Base-by-base conservation (phyloP, 768 basidiomycete genomes). In the Cyathus striatus region DNA sequence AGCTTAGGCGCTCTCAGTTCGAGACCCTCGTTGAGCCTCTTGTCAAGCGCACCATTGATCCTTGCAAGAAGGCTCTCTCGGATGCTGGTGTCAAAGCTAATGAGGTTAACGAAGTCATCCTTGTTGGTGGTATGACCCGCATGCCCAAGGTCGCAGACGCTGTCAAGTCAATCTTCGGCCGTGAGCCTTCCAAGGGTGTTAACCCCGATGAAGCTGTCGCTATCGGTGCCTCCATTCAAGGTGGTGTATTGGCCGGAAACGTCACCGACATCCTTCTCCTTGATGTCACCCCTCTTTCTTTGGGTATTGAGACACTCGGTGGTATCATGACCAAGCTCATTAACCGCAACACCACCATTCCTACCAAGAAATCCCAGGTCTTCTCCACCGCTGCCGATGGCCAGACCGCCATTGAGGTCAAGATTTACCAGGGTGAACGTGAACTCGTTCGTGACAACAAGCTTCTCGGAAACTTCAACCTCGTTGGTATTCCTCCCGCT, bases 281-380 rank as follows among this genome's bases (percentile, higher is more conserved):
- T 25, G 93, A 95, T 52, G 93, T 95, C 33, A 95, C 92, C n/a
- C 93, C 92, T 23, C 77, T 98, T 1, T 99, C 95, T 1, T 88
- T 99, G 51, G 81, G 81, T 71, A 92, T 92, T 42, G 93, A 96
- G 70, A 98, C 95, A 9, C 90, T 97, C 49, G 94, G 96, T 52
- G 96, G 96, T 59, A 97, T 99, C 68, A 98, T 99, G 91, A 98
- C 95, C 51, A 95, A 97, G 68, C 81, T 99, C 34, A 99, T 99
- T 69, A 86, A 76, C 59, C 87, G 96, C 46, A 99, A 99, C 74
- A 99, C 96, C 7, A 98, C 96, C 45, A 98, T 98, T 67, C 96
- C 96, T 4, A 97, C 95, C 53, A 99, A 99, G 79, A 99, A 99
- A 79, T 93, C 91, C 0, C 95, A 98, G 65, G 87, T 86, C 34